Evolutionary conservation across 2,329 filamentous ascomycete genomes (phyloP), one percentile per base, ranked within the genome.

Genomic region (Colletotrichum spinosum): DNA sequence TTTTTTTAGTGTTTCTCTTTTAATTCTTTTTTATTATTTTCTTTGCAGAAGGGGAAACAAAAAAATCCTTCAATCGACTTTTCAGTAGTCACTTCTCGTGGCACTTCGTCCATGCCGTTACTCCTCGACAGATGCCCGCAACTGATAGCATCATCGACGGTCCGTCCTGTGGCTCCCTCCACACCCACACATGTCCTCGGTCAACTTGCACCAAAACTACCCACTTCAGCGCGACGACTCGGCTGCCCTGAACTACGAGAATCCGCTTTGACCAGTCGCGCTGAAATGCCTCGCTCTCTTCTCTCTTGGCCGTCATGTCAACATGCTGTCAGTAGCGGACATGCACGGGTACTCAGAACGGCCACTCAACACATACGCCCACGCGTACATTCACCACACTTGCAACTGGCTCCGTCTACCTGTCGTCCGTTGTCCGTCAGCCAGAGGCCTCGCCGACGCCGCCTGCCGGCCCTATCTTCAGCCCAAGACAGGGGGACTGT

Each of bases 381-480:
- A 25, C 25, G 4, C 25, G 25, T 25, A 25, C 25, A 25, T 25
- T 25, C 25, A 25, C 25, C 25, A 25, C 25, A 25, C 4, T 25
- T 4, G 25, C 25, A 25, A 25, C 25, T 25, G 3, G 25, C 25
- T 25, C 57, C 58, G 41, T 48, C 42, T 39, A 35, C 54, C 33
- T 34, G 25, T 34, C 54, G 48, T 34, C 58, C 17, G 53, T 65
- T 49, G 50, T 42, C 46, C 38, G 59, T 65, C 60, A 54, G 34
- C 46, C 45, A 62, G 62, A 51, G 46, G 49, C 53, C 39, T 50
- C 55, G 63, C 48, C 49, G n/a, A 62, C 57, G 50, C 25, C 25
- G 25, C 61, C 35, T 65, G 51, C 59, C 58, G 52, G 64, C 48
- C 25, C 67, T 67, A 57, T 67, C 67, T 67, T 68, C 67, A 68